phyloP scores from a whole-genome alignment of 768 basidiomycete genomes.

The Russula olivacea region DNA sequence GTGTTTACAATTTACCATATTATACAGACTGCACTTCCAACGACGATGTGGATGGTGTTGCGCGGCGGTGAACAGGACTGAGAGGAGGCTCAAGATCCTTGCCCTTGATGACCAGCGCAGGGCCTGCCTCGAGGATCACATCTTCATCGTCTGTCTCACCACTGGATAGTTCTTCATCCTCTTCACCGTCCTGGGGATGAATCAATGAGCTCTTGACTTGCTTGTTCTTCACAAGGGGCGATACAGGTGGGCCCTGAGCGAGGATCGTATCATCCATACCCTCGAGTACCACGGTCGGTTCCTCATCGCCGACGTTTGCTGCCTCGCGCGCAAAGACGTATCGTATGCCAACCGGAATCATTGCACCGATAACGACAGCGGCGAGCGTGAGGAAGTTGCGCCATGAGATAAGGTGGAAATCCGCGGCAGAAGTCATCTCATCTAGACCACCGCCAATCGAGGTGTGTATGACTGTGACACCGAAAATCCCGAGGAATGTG shows the following conservation, averaged over 20 bases:
- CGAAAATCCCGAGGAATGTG: constrained; percentile 86
- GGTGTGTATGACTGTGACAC: constrained; percentile 89
- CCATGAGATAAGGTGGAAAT: constrained; percentile 92
- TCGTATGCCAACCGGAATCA: constrained; percentile 86
- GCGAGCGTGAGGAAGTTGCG: constrained; percentile 81
- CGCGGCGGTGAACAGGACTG: constrained; percentile 8
- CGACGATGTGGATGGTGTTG: constrained; percentile 7
- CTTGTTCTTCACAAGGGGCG: constrained; percentile 38
- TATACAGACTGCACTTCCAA: background rate
- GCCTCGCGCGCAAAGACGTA: constrained; percentile 73
- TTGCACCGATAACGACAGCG: constrained; percentile 83
- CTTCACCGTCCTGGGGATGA: constrained; percentile 32
- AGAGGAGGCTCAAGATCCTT: constrained; percentile 12
- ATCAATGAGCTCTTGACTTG: constrained; percentile 28
- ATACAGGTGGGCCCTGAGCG: constrained; percentile 49
- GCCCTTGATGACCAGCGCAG: constrained; percentile 46
- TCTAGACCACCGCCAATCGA: constrained; percentile 91
- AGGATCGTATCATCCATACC: constrained; percentile 41
- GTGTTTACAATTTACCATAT: background rate
- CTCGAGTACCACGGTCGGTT: constrained; percentile 33
- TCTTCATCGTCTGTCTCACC: constrained; percentile 46
- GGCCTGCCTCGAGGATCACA: constrained; percentile 70
- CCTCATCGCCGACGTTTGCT: constrained; percentile 35
- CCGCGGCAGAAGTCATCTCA: constrained; percentile 89
- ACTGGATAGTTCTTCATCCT: constrained; percentile 10